Conservation (phyloP, 2,329 filamentous ascomycete genomes). For the Alternaria atra region DNA sequence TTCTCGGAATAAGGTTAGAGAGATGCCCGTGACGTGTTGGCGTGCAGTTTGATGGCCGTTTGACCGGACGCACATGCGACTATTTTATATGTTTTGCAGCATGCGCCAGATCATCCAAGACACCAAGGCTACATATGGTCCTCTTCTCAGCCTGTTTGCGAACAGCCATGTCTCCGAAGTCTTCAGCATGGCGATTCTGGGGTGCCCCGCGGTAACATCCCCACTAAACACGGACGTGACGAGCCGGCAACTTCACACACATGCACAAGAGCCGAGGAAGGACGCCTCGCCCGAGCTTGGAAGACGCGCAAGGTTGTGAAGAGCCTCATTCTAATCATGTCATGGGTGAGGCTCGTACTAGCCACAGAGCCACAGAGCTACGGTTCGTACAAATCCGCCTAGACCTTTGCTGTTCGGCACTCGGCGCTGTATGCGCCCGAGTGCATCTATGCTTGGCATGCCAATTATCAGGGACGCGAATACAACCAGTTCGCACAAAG, state of each 20-base stretch:
- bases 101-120: neutral
- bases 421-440: neutral
- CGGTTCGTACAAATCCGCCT: constrained; percentile 1
- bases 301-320: neutral
- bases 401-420: neutral
- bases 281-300: constrained; percentile 6
- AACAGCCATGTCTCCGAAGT: neutral
- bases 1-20: constrained; percentile 26
- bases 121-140: neutral
- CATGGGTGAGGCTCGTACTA: neutral
- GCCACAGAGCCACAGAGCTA: neutral
- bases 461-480: neutral
- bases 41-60: constrained; percentile 12
- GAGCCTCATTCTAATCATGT: constrained; percentile 2
- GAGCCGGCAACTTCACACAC: constrained; percentile 10
- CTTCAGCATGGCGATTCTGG: constrained; percentile 3
- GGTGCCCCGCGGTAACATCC: constrained; percentile 13
- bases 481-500: neutral
- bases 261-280: constrained; percentile 11
- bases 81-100: neutral
- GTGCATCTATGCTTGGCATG: neutral
- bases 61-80: constrained; percentile 15
- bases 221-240: constrained; percentile 13
- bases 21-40: constrained; percentile 15
- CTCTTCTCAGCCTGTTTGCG: neutral